Evolutionary conservation across 1,284 basidiomycete genomes (phyloP), one percentile per base, ranked within the genome.

Genomic region (Microstroma glucosiphilum): DNA sequence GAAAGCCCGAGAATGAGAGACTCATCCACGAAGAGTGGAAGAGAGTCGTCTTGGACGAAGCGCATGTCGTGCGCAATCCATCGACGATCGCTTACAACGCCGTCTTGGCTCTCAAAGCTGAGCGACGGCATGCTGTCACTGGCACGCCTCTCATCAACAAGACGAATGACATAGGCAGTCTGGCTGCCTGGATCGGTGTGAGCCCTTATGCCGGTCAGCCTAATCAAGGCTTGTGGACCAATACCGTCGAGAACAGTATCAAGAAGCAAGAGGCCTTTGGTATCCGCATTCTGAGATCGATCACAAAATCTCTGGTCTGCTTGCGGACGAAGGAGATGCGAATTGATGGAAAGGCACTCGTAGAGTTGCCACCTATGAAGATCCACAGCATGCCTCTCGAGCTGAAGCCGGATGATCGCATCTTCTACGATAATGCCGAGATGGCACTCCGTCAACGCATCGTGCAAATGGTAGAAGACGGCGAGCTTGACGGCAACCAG

Each of bases 131-230:
- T 75, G 66, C 87, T 6, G 80, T 92, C 46, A 87, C 86, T 19
- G 90, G 91, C 43, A 93, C 91, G 3, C 91, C 91, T 0, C 92
- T 94, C 64, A 89, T 93, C 64, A 93, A 93, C 70, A 88, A 88
- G 11, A 30, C 89, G 17, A 65, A 90, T 87, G 90, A 92, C 79
- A 85, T 93, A 30, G 90, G 91, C 11, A 89, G 90, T 8, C 82
- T 93, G 53, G 81, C 93, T 37, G 86, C 85, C 0, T 94, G 93
- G 80, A 82, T 92, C 57, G 84, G 82, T 69, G 86, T 93, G 73
- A 82, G 82, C 23, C 92, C 92, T 0, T 81, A 94, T 7, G 89
- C 60, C 23, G 40, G 92, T 73, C 84, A 89, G 23, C 84, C 87
- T 58, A 87, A 90, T 6, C 53, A 37, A 9, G 30, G 30, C 30